Percentiles rank a stretch among this genome's conserved stretches.
Evolutionary conservation across 192 early-diverging fungal species (phyloP).

Genomic region (Mortierella alpina): DNA sequence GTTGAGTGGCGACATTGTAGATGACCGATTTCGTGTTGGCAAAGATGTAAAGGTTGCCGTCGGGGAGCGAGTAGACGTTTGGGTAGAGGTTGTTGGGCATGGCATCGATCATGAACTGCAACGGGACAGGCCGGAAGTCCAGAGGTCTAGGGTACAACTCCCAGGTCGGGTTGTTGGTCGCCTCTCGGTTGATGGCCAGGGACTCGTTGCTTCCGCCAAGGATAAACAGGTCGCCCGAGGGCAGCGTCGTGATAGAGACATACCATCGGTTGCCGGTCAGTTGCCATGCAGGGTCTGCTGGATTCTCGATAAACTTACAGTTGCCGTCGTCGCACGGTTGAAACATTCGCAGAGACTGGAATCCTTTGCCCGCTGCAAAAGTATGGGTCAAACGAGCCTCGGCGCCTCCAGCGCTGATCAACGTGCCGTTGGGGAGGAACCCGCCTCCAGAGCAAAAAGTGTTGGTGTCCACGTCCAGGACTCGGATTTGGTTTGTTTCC

Average conservation of each 20-base stretch:
- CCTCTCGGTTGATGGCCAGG: slow-evolving; percentile 54
- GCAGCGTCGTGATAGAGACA: slow-evolving; percentile 35
- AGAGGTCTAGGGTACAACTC: slow-evolving; percentile 53
- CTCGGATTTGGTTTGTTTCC: slow-evolving; percentile 53
- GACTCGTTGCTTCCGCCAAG: slow-evolving; percentile 65
- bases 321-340: slow-evolving; percentile 58
- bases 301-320: slow-evolving; percentile 61
- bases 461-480: slow-evolving; percentile 61
- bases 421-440: slow-evolving; percentile 64
- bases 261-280: slow-evolving; percentile 54
- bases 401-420: slow-evolving; percentile 66
- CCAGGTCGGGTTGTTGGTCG: slow-evolving; percentile 61
- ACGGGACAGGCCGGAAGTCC: slow-evolving; percentile 39
- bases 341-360: slow-evolving; percentile 59
- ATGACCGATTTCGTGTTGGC: slow-evolving; percentile 48
- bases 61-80: slow-evolving; percentile 48
- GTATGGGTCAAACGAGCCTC: slow-evolving; percentile 44
- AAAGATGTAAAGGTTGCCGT: slow-evolving; percentile 53
- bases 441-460: slow-evolving; percentile 69
- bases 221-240: slow-evolving; percentile 63
- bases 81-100: slow-evolving; percentile 62
- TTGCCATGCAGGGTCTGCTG: slow-evolving; percentile 44
- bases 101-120: slow-evolving; percentile 57
- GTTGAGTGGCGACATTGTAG: slow-evolving; percentile 24
- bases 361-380: slow-evolving; percentile 51